phyloP scores from a whole-genome alignment of 495 filamentous ascomycete genomes.

The Aspergillus nanangensis region DNA sequence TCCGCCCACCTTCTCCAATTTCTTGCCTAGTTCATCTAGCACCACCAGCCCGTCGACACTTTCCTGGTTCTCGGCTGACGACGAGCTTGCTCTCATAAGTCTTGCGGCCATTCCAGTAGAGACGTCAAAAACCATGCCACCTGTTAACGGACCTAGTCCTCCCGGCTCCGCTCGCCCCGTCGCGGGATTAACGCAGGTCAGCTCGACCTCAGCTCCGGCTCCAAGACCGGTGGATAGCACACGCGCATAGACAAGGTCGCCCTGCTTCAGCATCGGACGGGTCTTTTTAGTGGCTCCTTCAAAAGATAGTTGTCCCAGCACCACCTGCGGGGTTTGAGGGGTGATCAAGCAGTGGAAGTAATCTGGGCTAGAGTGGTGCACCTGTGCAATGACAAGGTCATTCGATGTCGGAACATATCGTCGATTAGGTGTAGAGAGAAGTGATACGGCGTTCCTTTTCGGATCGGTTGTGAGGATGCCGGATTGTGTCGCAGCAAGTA shows the following conservation, averaged over 20 bases:
- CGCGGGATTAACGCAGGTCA: constrained; percentile 79
- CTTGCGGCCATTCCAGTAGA: constrained; percentile 76
- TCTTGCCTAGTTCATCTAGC: constrained; percentile 77
- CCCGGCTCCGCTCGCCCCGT: constrained; percentile 88
- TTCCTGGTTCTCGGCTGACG: constrained; percentile 58
- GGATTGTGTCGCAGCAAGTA: constrained; percentile 70
- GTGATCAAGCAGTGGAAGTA: constrained; percentile 68
- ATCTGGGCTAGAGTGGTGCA: constrained; percentile 71
- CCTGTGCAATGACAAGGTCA: constrained; percentile 81
- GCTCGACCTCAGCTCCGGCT: constrained; percentile 79
- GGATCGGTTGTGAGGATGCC: constrained; percentile 71
- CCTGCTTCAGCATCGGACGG: constrained; percentile 66
- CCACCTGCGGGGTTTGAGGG: constrained; percentile 66
- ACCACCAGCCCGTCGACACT: constrained; percentile 61
- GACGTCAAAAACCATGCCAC: constrained; percentile 83
- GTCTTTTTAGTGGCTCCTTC: constrained; percentile 91
- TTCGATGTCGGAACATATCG: constrained; percentile 73
- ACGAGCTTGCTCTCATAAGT: constrained; percentile 48
- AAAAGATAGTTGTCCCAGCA: constrained; percentile 83
- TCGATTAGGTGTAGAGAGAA: constrained; percentile 33
- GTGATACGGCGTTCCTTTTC: constrained; percentile 57
- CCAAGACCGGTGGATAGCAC: constrained; percentile 62
- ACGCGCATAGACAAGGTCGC: constrained; percentile 82
- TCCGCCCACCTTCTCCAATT: constrained; percentile 53
- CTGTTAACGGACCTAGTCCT: constrained; percentile 78